Evolutionary conservation across 2,329 filamentous ascomycete genomes (phyloP).

Genomic region (Cryphonectria nitschkei): DNA sequence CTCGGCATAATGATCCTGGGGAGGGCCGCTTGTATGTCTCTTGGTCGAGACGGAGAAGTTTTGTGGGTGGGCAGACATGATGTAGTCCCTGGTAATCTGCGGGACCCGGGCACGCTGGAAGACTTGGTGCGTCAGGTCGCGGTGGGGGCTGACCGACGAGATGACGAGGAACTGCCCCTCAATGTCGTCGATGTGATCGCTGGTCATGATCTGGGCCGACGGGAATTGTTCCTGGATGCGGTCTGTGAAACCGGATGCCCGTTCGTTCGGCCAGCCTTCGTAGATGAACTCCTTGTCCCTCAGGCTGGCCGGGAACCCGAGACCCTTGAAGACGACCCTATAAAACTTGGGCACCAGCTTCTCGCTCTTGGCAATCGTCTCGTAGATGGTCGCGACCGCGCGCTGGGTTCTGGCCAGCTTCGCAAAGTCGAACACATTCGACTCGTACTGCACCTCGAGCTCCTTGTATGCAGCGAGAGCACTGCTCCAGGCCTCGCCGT

Average conservation of each 20-base stretch:
- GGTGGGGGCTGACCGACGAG: conserved; percentile 78
- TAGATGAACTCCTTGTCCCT: conserved; percentile 93
- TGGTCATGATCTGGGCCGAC: conserved; percentile 76
- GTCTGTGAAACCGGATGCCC: conserved; percentile 81
- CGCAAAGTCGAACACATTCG: conserved; percentile 84
- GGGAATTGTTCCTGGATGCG: conserved; percentile 92
- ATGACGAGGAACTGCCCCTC: conserved; percentile 92
- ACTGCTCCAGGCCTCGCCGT: conserved; percentile 91
- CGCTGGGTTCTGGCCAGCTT: conserved; percentile 89
- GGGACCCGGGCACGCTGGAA: conserved; percentile 87
- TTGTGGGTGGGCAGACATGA: conserved; percentile 77
- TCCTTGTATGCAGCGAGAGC: conserved; percentile 88
- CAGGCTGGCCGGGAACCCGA: conserved; percentile 80
- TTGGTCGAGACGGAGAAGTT: conserved; percentile 77
- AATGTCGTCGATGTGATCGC: conserved; percentile 72
- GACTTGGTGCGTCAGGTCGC: conserved; percentile 79
- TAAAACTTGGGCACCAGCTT: conserved; percentile 84
- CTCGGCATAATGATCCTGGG: conserved; percentile 76
- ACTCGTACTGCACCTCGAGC: conserved; percentile 88
- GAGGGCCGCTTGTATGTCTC: conserved; percentile 69
- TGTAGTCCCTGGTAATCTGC: conserved; percentile 82
- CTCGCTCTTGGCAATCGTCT: conserved; percentile 82
- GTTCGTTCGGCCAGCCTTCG: conserved; percentile 77
- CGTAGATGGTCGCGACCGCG: conserved; percentile 91
- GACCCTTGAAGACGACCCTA: conserved; percentile 84